A percentile compares a stretch with the other conserved stretches of the same genome.
Conservation (phyloP, 768 basidiomycete species). For the Terana coerulea region DNA sequence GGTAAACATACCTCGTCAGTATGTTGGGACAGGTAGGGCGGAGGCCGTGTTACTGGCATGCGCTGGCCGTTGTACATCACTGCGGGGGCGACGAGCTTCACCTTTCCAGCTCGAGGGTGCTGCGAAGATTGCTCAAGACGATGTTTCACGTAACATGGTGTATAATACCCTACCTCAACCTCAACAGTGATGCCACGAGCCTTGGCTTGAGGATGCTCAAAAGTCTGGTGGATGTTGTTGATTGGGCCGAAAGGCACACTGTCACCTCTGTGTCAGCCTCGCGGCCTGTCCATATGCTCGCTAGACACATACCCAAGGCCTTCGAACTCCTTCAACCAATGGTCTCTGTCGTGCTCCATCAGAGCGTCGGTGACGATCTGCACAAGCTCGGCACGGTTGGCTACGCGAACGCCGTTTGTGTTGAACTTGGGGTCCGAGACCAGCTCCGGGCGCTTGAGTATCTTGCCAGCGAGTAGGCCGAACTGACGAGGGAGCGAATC, state of each 20-base stretch:
- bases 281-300: conserved; percentile 1
- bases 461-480: conserved; percentile 54
- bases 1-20: conserved; percentile 57
- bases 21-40: conserved; percentile 86
- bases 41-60: conserved; percentile 71
- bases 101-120: conserved; percentile 42
- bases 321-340: conserved; percentile 74
- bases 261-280: background rate
- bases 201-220: conserved; percentile 81
- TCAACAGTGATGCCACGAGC: conserved; percentile 75
- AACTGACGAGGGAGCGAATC: conserved; percentile 47
- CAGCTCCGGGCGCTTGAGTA: conserved; percentile 61
- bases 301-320: conserved; percentile 69
- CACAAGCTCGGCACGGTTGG: conserved; percentile 68
- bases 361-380: conserved; percentile 62
- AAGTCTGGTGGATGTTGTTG: conserved; percentile 87
- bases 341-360: conserved; percentile 49
- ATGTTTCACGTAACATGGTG: background rate
- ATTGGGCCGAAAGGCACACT: conserved; percentile 89
- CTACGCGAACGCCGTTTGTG: conserved; percentile 73
- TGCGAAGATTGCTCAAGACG: background rate
- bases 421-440: conserved; percentile 58
- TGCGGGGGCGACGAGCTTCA: conserved; percentile 79
- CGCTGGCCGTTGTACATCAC: conserved; percentile 78
- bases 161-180: conserved; percentile 59